Percentiles rank a stretch among this genome's conserved stretches.
Conservation (phyloP, 805 yeast species). For the Dipodascus albidus region DNA sequence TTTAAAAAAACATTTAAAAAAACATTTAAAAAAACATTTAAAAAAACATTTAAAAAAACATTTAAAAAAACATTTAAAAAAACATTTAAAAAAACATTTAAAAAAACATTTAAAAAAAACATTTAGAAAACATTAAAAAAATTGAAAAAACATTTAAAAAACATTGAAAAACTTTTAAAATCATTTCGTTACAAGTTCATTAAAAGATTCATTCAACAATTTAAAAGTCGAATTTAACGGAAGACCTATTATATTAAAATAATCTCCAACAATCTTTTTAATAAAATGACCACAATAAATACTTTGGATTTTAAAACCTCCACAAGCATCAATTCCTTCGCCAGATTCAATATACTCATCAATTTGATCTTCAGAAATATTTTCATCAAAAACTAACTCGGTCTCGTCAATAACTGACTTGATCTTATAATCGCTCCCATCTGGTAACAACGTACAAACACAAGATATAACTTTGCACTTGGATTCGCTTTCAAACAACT, state of each 20-base stretch:
- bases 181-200: constrained; percentile 13
- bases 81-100: no score
- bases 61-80: no score
- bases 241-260: constrained; percentile 75
- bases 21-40: no score
- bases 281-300: constrained; percentile 52
- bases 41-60: no score
- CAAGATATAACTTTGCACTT: background rate
- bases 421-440: constrained; percentile 29
- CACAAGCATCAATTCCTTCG: constrained; percentile 80
- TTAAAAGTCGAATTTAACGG: constrained; percentile 53
- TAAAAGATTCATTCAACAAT: constrained; percentile 25
- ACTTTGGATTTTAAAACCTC: constrained; percentile 83
- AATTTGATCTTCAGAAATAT: constrained; percentile 44
- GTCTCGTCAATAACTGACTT: constrained; percentile 34
- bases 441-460: constrained; percentile 1
- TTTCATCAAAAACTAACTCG: constrained; percentile 25
- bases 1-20: no score
- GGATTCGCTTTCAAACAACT: constrained; percentile 30
- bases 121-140: no score
- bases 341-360: constrained; percentile 50
- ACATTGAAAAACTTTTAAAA: no score
- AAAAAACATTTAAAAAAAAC: no score
- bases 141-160: no score
- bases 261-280: constrained; percentile 62